A percentile compares a stretch with the other conserved stretches of the same genome.
phyloP scores from a whole-genome alignment of 2,329 filamentous ascomycete genomes.

The Fusarium domesticum region DNA sequence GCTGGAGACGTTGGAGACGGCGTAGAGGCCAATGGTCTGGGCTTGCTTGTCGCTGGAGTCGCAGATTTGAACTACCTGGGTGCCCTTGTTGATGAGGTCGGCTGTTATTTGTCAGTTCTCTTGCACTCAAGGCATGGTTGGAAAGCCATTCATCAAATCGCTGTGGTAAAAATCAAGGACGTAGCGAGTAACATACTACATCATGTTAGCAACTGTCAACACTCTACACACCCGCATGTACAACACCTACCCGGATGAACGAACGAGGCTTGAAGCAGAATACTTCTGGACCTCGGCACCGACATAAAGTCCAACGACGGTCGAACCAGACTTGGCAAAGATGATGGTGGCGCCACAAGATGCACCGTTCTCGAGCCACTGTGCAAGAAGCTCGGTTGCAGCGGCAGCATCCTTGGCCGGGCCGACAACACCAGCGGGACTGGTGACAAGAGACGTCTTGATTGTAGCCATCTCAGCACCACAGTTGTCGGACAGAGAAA shows the following conservation, averaged over 20 bases:
- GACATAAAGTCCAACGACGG: conserved; percentile 22
- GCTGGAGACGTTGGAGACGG: conserved; percentile 11
- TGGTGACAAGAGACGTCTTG: conserved; percentile 12
- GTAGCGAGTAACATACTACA: conserved; percentile 9
- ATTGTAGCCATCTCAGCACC: conserved; percentile 19
- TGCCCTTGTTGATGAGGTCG: conserved; percentile 14
- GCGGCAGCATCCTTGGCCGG: conserved; percentile 14
- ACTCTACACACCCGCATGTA: too few species aligned
- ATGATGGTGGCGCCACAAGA: conserved; percentile 22
- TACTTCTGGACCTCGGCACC: conserved; percentile 25
- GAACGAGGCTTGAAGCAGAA: conserved; percentile 15
- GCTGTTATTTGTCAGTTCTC: too few species aligned
- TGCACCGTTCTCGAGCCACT: conserved; percentile 20
- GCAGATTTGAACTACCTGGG: conserved; percentile 21
- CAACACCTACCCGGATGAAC: conserved; percentile 10
- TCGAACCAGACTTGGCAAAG: conserved; percentile 24
- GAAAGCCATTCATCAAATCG: too few species aligned
- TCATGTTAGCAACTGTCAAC: neutral
- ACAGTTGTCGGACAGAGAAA: conserved; percentile 19
- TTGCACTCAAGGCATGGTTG: too few species aligned
- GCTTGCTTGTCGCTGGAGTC: conserved; percentile 18
- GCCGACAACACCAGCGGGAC: conserved; percentile 6
- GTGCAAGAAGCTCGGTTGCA: conserved; percentile 14
- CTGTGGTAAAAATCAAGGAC: too few species aligned
- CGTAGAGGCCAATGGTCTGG: conserved; percentile 21